These are phyloP conservation scores for Rubroshorea leprosula DNA, from an alignment of 345 rosid species.

Conservation along the genomic window DNA sequence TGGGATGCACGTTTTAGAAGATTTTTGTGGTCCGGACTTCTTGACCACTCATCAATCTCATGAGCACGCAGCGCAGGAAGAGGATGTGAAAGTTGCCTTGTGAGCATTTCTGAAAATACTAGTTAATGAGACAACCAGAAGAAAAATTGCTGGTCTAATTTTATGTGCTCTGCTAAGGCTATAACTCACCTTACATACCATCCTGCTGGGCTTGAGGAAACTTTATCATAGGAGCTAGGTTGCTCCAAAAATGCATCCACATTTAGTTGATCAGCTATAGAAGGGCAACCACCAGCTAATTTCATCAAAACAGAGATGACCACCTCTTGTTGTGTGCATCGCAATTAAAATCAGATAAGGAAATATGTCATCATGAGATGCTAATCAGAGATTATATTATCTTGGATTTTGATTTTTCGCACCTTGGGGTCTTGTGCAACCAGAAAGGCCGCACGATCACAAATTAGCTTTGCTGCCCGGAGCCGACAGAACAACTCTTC, in stretches of 20 bases:
- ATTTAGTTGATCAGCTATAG: slow-evolving; percentile 85
- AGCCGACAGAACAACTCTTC: slow-evolving; percentile 89
- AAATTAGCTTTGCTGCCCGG: slow-evolving; percentile 88
- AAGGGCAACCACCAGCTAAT: slow-evolving; percentile 92
- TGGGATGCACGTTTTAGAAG: slow-evolving; percentile 63
- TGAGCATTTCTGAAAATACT: slow-evolving; percentile 76
- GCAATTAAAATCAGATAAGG: slow-evolving; percentile 21
- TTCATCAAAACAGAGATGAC: slow-evolving; percentile 95
- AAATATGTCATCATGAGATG: slow-evolving; percentile 2
- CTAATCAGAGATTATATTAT: background rate
- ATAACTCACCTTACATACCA: slow-evolving; percentile 79
- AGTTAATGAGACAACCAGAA: slow-evolving; percentile 22
- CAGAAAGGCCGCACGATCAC: slow-evolving; percentile 98
- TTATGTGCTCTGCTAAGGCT: background rate
- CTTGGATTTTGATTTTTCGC: slow-evolving; percentile 6
- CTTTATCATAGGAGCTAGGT: slow-evolving; percentile 91
- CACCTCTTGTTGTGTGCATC: slow-evolving; percentile 72
- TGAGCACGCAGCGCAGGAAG: slow-evolving; percentile 97
- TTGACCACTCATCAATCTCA: slow-evolving; percentile 93
- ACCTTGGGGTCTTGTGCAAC: slow-evolving; percentile 97
- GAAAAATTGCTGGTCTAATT: slow-evolving; percentile 4
- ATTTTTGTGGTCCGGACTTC: slow-evolving; percentile 55
- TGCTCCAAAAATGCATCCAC: slow-evolving; percentile 96
- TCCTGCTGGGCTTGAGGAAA: slow-evolving; percentile 83
- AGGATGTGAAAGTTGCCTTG: slow-evolving; percentile 87